These are phyloP conservation scores for Suillus fuscotomentosus DNA, from an alignment of 768 basidiomycete species.

Conservation along the genomic window DNA sequence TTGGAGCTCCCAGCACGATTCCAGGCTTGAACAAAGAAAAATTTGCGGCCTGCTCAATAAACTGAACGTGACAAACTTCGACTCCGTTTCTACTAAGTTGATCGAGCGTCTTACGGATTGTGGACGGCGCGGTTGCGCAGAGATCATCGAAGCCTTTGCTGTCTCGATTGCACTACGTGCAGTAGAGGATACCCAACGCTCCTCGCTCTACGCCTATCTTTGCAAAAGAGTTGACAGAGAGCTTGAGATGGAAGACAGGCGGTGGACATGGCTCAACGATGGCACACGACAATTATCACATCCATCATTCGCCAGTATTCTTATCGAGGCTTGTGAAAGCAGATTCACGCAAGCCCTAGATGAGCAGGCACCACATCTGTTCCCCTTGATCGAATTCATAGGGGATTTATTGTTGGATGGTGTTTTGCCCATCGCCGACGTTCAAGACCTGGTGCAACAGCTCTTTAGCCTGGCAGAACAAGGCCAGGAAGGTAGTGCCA, in stretches of 20 bases:
- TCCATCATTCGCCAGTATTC: constrained; percentile 15
- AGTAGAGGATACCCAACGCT: constrained; percentile 49
- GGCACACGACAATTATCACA: constrained; percentile 7
- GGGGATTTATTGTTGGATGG: constrained; percentile 24
- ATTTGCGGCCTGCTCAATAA: constrained; percentile 60
- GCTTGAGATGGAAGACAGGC: constrained; percentile 30
- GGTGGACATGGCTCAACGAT: constrained; percentile 22
- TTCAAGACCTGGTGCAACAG: constrained; percentile 16
- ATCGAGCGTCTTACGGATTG: constrained; percentile 49
- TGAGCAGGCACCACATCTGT: constrained; percentile 11
- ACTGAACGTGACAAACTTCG: constrained; percentile 51
- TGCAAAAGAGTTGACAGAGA: constrained; percentile 47
- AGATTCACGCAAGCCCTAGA: constrained; percentile 5
- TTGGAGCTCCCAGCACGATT: constrained; percentile 26
- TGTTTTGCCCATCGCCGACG: constrained; percentile 17
- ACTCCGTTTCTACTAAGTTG: constrained; percentile 48
- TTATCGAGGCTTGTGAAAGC: constrained; percentile 15
- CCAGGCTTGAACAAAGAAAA: constrained; percentile 44
- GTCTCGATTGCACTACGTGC: constrained; percentile 54
- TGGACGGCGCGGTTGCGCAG: constrained; percentile 44
- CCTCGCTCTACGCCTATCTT: constrained; percentile 50
- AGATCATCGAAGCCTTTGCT: constrained; percentile 49
- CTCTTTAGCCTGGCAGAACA: constrained; percentile 13
- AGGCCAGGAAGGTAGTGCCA: constrained; percentile 12
- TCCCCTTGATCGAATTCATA: constrained; percentile 13